phyloP scores from a whole-genome alignment of 441 rosid genomes.

The Eruca vesicaria region DNA sequence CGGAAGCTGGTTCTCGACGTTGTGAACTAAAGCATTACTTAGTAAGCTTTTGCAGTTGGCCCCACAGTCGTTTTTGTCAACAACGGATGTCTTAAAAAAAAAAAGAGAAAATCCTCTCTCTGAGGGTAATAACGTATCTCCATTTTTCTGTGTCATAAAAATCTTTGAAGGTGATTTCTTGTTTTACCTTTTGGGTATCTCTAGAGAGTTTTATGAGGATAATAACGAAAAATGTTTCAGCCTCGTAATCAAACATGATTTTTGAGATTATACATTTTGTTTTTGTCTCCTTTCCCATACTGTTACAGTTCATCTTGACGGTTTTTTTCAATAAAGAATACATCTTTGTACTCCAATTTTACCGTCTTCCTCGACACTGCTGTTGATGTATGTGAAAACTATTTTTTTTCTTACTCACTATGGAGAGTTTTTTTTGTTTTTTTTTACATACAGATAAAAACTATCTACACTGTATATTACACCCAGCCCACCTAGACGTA shows the following conservation, averaged over 20 bases:
- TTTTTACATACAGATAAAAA: no score
- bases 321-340: conserved; percentile 19
- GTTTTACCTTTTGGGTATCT: no score
- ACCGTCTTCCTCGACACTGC: no score
- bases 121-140: conserved; percentile 34
- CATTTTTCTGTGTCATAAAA: conserved; percentile 34
- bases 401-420: no score
- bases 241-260: conserved; percentile 28
- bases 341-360: conserved; percentile 10
- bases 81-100: conserved; percentile 12
- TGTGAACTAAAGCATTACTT: conserved; percentile 54
- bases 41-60: conserved; percentile 18
- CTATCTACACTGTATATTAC: no score
- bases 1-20: conserved; percentile 94
- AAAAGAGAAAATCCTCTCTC: conserved; percentile 26
- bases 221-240: conserved; percentile 16
- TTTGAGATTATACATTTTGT: conserved; percentile 24
- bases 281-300: not conserved
- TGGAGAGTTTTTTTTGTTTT: no score
- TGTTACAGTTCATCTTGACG: not conserved
- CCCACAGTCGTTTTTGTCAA: conserved; percentile 21
- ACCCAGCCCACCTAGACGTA: no score
- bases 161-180: conserved; percentile 16
- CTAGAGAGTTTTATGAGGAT: conserved; percentile 18
- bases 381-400: no score